phyloP scores from a whole-genome alignment of 2,329 filamentous ascomycete genomes.

The Didymella pinodella region DNA sequence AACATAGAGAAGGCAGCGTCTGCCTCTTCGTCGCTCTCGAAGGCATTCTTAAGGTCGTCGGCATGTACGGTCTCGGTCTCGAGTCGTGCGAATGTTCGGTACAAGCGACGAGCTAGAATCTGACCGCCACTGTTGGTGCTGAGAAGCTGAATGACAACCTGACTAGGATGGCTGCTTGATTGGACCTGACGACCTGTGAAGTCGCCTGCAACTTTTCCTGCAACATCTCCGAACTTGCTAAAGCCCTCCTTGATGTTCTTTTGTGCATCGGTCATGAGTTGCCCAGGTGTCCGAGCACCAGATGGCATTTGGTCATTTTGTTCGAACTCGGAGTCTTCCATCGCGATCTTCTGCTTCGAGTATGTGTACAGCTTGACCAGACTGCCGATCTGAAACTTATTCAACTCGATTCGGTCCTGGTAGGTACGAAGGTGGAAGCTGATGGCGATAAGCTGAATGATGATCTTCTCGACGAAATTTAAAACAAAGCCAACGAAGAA shows the following conservation, averaged over 20 bases:
- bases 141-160: constrained; percentile 82
- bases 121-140: constrained; percentile 77
- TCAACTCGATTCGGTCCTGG: constrained; percentile 86
- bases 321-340: constrained; percentile 80
- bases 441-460: constrained; percentile 93
- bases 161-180: constrained; percentile 78
- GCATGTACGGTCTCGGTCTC: constrained; percentile 78
- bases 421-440: constrained; percentile 93
- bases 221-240: constrained; percentile 83
- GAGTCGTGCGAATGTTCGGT: constrained; percentile 81
- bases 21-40: constrained; percentile 83
- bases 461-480: constrained; percentile 89
- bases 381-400: constrained; percentile 84
- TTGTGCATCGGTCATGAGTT: constrained; percentile 71
- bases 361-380: constrained; percentile 70
- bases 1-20: constrained; percentile 91
- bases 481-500: constrained; percentile 81
- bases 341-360: constrained; percentile 69
- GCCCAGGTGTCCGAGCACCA: constrained; percentile 77
- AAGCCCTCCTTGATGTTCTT: constrained; percentile 78
- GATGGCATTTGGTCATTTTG: constrained; percentile 60
- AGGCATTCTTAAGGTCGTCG: constrained; percentile 80
- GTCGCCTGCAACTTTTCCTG: constrained; percentile 86
- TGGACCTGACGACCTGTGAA: constrained; percentile 79
- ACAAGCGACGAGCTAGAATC: constrained; percentile 84